phyloP scores from a whole-genome alignment of 2,329 filamentous ascomycete genomes.

The Cryoendolithus antarcticus region DNA sequence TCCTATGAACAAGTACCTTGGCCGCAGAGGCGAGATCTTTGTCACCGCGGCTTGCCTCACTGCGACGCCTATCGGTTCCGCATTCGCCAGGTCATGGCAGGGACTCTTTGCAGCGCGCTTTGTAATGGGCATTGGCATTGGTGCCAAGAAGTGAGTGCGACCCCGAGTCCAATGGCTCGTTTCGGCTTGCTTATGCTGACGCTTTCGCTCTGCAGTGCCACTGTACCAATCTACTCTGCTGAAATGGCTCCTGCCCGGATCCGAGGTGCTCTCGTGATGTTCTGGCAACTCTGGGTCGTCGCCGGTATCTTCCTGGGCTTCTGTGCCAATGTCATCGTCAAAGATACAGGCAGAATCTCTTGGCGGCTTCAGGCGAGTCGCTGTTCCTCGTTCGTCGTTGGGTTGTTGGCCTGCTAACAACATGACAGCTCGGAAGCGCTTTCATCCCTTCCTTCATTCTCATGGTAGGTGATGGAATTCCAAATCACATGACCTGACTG shows the following conservation, averaged over 20 bases:
- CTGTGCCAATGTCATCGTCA: slow-evolving; percentile 52
- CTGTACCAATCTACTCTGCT: slow-evolving; percentile 31
- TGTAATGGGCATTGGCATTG: slow-evolving; percentile 51
- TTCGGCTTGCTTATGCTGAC: no score
- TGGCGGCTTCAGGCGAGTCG: slow-evolving; percentile 47
- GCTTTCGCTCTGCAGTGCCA: no score
- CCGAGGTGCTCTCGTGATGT: slow-evolving; percentile 60
- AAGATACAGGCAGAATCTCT: slow-evolving; percentile 43
- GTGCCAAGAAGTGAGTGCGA: slow-evolving; percentile 17
- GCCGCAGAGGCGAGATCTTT: slow-evolving; percentile 26
- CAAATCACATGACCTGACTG: no score
- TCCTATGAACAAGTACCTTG: slow-evolving; percentile 19
- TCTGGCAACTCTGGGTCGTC: slow-evolving; percentile 57
- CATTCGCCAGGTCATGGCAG: slow-evolving; percentile 45
- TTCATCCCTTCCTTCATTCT: slow-evolving; percentile 34
- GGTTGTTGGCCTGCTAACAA: no score
- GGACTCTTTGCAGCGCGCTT: slow-evolving; percentile 51
- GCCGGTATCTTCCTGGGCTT: slow-evolving; percentile 50
- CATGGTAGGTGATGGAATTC: neutral
- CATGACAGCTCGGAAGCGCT: slow-evolving; percentile 44
- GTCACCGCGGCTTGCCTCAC: slow-evolving; percentile 37
- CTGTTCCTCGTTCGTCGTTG: no score
- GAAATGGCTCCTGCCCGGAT: slow-evolving; percentile 39
- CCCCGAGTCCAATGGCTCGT: no score
- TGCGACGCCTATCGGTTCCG: slow-evolving; percentile 57